phyloP scores from a whole-genome alignment of 305 asterid genomes.

The Lippia alba region DNA sequence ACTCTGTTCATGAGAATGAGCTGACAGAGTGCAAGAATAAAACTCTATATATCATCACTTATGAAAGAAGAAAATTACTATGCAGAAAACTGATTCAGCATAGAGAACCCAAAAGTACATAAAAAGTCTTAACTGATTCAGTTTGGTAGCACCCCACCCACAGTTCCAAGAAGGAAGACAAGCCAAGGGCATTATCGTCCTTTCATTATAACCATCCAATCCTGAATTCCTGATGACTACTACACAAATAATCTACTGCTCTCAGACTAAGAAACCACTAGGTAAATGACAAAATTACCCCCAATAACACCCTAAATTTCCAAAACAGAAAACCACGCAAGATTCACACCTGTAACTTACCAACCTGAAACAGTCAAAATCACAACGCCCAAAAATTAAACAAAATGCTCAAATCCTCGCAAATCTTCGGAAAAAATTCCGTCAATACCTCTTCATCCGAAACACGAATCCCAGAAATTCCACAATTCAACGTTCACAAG shows the following conservation, averaged over 20 bases:
- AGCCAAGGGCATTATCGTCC: conserved; percentile 45
- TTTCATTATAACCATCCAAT: conserved; percentile 34
- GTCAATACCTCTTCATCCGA: neutral
- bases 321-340: conserved; percentile 37
- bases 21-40: neutral
- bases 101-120: conserved; percentile 9
- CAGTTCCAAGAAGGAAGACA: conserved; percentile 30
- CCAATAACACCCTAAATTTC: conserved; percentile 38
- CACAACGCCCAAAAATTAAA: neutral
- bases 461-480: conserved; percentile 17
- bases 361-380: conserved; percentile 27
- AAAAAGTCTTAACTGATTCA: conserved; percentile 33
- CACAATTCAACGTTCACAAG: conserved; percentile 12
- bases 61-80: conserved; percentile 3
- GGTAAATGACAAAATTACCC: conserved; percentile 43
- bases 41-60: conserved; percentile 5
- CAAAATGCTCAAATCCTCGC: conserved; percentile 26
- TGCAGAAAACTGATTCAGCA: neutral
- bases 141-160: conserved; percentile 36
- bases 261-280: conserved; percentile 12
- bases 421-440: conserved; percentile 23
- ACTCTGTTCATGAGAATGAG: neutral
- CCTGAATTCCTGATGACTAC: conserved; percentile 23
- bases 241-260: conserved; percentile 30
- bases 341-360: conserved; percentile 3